Conservation (phyloP, 192 early-diverging fungal species). For the Neocallimastix lanati region DNA sequence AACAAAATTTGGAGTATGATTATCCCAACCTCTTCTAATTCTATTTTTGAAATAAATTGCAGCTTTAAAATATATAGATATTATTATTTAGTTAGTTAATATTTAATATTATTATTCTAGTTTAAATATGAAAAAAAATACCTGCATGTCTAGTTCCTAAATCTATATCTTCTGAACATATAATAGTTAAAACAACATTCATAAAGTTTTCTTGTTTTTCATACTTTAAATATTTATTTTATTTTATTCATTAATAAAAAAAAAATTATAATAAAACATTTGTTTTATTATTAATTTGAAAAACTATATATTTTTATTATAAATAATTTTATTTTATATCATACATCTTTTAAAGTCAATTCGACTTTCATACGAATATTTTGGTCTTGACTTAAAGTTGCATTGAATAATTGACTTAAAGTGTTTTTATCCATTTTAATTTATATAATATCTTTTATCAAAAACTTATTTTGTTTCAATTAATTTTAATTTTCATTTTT, state of each 20-base stretch:
- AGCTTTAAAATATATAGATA: conserved; percentile 10
- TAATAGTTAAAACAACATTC: not conserved
- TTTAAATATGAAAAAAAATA: not conserved
- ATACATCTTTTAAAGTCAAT: not conserved
- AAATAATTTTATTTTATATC: not conserved
- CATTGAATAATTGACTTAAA: not conserved
- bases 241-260: too few species aligned
- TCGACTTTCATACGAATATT: not conserved
- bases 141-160: not conserved
- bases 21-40: conserved; percentile 48
- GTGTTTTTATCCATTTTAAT: not conserved
- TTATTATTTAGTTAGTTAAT: conserved; percentile 10
- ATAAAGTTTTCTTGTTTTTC: not conserved
- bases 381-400: not conserved
- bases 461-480: too few species aligned
- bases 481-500: too few species aligned
- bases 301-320: not conserved
- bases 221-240: not conserved
- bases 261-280: not conserved
- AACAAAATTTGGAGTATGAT: conserved; percentile 11
- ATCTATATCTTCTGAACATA: not conserved
- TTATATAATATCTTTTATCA: too few species aligned
- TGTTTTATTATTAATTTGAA: too few species aligned
- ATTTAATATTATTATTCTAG: too few species aligned
- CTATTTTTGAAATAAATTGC: conserved; percentile 87